phyloP scores from a whole-genome alignment of 169 alveolate genomes.

The Plasmodium gaboni region DNA sequence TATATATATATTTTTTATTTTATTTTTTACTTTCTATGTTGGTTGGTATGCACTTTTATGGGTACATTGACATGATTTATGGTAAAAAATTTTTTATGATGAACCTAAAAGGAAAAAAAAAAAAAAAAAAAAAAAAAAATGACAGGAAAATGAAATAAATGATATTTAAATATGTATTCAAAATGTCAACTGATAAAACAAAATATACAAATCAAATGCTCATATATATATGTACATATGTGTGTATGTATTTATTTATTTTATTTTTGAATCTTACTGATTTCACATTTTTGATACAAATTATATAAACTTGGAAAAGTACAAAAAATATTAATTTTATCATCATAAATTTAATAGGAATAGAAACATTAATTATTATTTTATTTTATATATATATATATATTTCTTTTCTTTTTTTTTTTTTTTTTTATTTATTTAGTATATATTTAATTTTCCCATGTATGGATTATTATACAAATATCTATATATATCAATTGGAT shows the following conservation, averaged over 20 bases:
- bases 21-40: constrained; percentile 29
- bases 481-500: too few species aligned
- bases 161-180: too few species aligned
- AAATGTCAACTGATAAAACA: too few species aligned
- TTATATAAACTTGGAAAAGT: constrained; percentile 39
- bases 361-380: too few species aligned
- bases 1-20: neutral
- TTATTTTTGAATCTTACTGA: constrained; percentile 24
- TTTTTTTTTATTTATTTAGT: too few species aligned
- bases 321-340: constrained; percentile 29
- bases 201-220: too few species aligned
- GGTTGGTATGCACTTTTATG: constrained; percentile 2
- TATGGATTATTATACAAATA: too few species aligned
- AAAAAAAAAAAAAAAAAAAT: neutral
- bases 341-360: constrained; percentile 12
- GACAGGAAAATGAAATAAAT: too few species aligned
- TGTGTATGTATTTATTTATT: constrained; percentile 4
- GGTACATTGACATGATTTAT: constrained; percentile 46
- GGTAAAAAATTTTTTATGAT: constrained; percentile 14
- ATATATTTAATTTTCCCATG: too few species aligned
- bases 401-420: too few species aligned
- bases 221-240: neutral
- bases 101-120: constrained; percentile 18
- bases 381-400: too few species aligned
- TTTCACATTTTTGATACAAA: constrained; percentile 46